A percentile compares a stretch with the other conserved stretches of the same genome.
Evolutionary conservation across 352 stramenopile species (phyloP).

Genomic region (Globisporangium cederbergense): DNA sequence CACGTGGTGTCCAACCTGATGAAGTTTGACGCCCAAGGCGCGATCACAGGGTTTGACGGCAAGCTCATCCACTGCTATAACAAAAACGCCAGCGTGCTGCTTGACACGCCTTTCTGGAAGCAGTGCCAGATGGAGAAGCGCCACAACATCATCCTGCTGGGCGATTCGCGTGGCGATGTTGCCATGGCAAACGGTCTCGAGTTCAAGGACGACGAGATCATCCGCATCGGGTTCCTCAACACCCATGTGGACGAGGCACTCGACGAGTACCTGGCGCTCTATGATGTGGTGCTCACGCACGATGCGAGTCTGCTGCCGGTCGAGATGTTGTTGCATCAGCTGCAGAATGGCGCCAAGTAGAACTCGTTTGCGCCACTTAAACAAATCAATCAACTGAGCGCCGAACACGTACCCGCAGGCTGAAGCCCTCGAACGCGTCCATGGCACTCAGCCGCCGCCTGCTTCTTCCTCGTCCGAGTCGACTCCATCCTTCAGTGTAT

Average conservation of each 20-base stretch:
- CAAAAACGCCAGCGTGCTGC: constrained; percentile 69
- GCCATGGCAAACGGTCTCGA: constrained; percentile 48
- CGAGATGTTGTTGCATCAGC: constrained; percentile 56
- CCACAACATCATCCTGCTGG: constrained; percentile 70
- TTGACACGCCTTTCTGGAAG: constrained; percentile 65
- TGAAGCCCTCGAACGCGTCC: too few relatives aligned
- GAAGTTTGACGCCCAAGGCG: constrained; percentile 48
- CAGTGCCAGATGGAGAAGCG: constrained; percentile 69
- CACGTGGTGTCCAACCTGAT: constrained; percentile 86
- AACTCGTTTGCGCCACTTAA: too few relatives aligned
- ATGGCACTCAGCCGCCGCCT: too few relatives aligned
- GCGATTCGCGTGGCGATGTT: constrained; percentile 62
- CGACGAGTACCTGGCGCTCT: constrained; percentile 55
- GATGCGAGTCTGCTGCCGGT: constrained; percentile 63
- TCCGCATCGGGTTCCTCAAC: constrained; percentile 71
- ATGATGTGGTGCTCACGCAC: constrained; percentile 77
- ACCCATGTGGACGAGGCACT: constrained; percentile 57
- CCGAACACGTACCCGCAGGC: too few relatives aligned
- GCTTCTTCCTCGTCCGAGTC: too few relatives aligned
- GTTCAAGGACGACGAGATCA: constrained; percentile 43
- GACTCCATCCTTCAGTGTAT: too few relatives aligned
- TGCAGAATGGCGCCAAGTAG: constrained; percentile 20
- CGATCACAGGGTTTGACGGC: constrained; percentile 45
- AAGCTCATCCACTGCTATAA: constrained; percentile 81
- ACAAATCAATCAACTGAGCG: too few relatives aligned